Base-by-base conservation (phyloP, 2,329 filamentous ascomycete species). In the Aspergillus fischeri region DNA sequence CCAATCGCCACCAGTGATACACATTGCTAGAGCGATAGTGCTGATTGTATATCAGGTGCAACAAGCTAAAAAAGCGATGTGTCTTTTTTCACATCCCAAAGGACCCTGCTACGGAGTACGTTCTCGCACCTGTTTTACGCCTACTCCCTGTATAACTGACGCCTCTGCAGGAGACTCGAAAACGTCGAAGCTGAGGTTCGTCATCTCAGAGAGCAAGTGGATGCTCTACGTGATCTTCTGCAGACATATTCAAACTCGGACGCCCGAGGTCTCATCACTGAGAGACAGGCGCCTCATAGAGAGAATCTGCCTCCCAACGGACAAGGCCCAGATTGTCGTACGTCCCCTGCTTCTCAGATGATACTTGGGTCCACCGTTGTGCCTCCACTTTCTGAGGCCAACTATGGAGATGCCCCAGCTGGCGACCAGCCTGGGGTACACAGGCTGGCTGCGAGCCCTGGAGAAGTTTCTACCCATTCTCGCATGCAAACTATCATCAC, bases 31-130 rank as follows among this genome's bases (percentile, higher is more conserved):
- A 42, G 14, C 17, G 4, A 38, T 38, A 2, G 32, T 38, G 32
- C 32, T 38, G 32, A 38, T 6, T 38, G 48, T 29, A 25, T 38
- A 3, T 3, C 35, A 70, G 73, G 59, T 75, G 73, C 41, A 64
- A 67, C 10, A 72, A 68, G 38, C 35, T 71, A 8, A 68, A 67
- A 10, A 75, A 73, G n/a, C 64, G 63, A 61, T 76, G 73, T 24
- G 58, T 73, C 0, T 74, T 74, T 57, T 72, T 73, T 44, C 70
- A 73, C 20, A 61, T 66, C 11, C 73, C 73, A 0, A 71, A 67
- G 53, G 69, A 73, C 47, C 67, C 69, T 2, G 53, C 63, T 8
- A 58, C 57, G 3, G 63, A 68, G 71, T 73, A 65, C 24, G 67
- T 51, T 4, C 17, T 20, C 32, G 32, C 14, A 38, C 32, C 14